Base-by-base conservation (phyloP, 192 early-diverging fungal genomes). In the Rhizophagus clarus region DNA sequence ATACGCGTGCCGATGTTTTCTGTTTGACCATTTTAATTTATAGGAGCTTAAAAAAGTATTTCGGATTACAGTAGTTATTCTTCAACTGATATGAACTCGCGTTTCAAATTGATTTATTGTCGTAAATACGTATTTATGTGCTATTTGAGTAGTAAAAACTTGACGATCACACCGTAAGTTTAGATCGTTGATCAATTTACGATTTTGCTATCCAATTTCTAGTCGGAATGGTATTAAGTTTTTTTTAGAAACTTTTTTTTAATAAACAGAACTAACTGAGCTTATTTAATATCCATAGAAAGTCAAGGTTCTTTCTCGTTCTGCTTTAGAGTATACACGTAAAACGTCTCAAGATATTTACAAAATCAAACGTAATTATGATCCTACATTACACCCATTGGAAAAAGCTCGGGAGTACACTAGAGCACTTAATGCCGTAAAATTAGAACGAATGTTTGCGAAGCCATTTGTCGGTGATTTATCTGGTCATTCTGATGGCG, bases 401-500 rank as follows among this genome's bases (percentile, higher is more conserved):
- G 97, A 98, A 85, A 89, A 94, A 77, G 96, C 94, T 24, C 89
- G 96, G 79, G 98, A 99, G 84, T 98, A 99, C 86, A 95, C 93
- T 56, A 89, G 98, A 6, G 98, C 98, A 8, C 88, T 99, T 17
- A 98, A 97, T 80, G 91, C 96, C 5, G 92, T 92, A 61, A 99
- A 99, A 81, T 81, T 99, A 28, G 97, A 98, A 79, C 88, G 97
- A 47, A 86, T 99, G 89, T 96, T 99, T 88, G 96, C 98, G 71
- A 98, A 98, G 82, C 98, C 98, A 20, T 99, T 99, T 81, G 83
- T 99, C 29, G 96, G 91, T 8, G 90, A 95, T 22, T 85, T 99
- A 31, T 87, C 86, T 61, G 98, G 98, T 0, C 98, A 99, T 77
- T 87, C 95, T 56, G 98, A 99, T 74, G 98, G 98, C 61, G 94